Evolutionary conservation across 2,329 filamentous ascomycete species (phyloP).

Genomic region (Colletotrichum noveboracense): DNA sequence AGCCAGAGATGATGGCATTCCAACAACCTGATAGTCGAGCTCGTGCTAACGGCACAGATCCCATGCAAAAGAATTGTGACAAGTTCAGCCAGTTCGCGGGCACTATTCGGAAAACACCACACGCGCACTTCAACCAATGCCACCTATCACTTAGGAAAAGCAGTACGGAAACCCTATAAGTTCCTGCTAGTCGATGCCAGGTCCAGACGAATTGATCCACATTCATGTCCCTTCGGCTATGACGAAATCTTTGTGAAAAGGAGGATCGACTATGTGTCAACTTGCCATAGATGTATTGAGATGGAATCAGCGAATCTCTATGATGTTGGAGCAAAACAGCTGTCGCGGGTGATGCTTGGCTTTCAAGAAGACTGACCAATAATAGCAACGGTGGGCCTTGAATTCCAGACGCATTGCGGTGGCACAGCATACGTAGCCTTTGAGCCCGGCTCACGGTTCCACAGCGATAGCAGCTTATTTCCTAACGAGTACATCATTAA

Average conservation of each 20-base stretch:
- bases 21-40: fast-evolving
- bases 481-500: neutral
- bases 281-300: neutral
- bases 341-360: neutral
- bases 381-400: neutral
- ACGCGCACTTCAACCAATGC: too few relatives aligned
- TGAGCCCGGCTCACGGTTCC: neutral
- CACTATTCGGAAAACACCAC: too few relatives aligned
- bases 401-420: fast-evolving
- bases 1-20: neutral
- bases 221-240: too few relatives aligned
- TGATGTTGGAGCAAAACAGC: neutral
- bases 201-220: too few relatives aligned
- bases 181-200: too few relatives aligned
- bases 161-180: too few relatives aligned
- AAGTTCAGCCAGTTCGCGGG: neutral
- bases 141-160: too few relatives aligned
- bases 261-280: too few relatives aligned
- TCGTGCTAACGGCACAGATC: fast-evolving
- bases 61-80: neutral
- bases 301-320: neutral
- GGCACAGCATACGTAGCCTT: fast-evolving
- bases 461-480: neutral
- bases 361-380: neutral
- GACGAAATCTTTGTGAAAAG: too few relatives aligned